Base-by-base conservation (phyloP, 768 basidiomycete species). In the Mycena olivaceomarginata region DNA sequence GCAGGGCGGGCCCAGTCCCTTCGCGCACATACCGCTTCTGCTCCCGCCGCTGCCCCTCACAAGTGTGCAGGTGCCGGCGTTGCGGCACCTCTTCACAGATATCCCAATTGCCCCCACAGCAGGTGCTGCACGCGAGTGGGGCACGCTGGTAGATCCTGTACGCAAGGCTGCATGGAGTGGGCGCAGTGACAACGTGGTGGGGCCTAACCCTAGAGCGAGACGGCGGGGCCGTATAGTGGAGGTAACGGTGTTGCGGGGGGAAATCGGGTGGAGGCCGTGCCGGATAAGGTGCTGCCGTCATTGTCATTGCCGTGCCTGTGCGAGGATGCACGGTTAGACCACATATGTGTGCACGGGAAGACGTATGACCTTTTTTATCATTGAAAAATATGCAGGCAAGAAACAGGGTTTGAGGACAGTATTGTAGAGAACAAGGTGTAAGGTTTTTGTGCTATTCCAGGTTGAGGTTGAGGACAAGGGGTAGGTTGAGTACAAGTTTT, bases 41-140 rank as follows among this genome's bases (percentile, higher is more conserved):
- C 69, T 77, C 0, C 76, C 76, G 12, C 76, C 77, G 20, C 77
- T 73, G 20, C n/a, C 69, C 41, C 73, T 78, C 39, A 73, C 73
- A 10, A 70, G 68, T 59, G 69, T 78, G 59, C 77, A 73, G 31
- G 77, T 78, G 12, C 73, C 77, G 0, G 66, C 64, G 8, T 66
- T 78, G 51, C 16, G 73, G 31, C 77, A 78, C 15, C n/a, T 71
- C 5, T 78, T 71, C 46, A 74, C 72, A 40, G 77, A 78, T 59
- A 78, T 78, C 31, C 22, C 77, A 41, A 75, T 78, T 8, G 48
- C 68, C 65, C 77, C 77, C 1, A 63, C 73, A 9, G 72, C 53
- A 15, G 74, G 74, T 16, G 31, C 70, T 2, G 57, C 62, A 53
- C 62, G 71, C 16, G 70, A 67, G 41, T 71, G 75, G 37, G 75